Evolutionary conservation across 192 early-diverging fungal genomes (phyloP).

Genomic region (Backusella tarrabulga): DNA sequence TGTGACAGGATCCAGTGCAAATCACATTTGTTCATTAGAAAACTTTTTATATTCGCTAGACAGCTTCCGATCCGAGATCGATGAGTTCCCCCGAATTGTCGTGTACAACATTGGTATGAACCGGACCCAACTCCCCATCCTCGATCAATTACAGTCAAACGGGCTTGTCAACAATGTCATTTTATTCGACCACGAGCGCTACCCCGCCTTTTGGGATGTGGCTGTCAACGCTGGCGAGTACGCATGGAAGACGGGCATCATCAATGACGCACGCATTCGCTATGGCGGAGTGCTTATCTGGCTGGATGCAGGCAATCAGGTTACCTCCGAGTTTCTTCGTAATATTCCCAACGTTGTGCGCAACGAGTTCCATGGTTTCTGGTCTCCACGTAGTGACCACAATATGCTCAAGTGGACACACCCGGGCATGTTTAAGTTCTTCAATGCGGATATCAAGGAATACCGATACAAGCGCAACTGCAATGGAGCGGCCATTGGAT

Average conservation of each 20-base stretch:
- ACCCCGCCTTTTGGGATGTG: slow-evolving; percentile 52
- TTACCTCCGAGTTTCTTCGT: slow-evolving; percentile 40
- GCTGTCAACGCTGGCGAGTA: slow-evolving; percentile 44
- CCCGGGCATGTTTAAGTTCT: slow-evolving; percentile 46
- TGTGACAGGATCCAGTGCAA: slow-evolving; percentile 48
- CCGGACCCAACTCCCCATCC: slow-evolving; percentile 33
- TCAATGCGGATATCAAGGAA: slow-evolving; percentile 26
- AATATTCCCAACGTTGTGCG: slow-evolving; percentile 1
- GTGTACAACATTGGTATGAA: slow-evolving; percentile 55
- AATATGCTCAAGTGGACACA: slow-evolving; percentile 45
- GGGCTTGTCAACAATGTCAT: slow-evolving; percentile 44
- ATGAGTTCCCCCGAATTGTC: slow-evolving; percentile 39
- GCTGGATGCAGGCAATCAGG: slow-evolving; percentile 52
- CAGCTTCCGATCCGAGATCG: slow-evolving; percentile 31
- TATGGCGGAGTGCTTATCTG: slow-evolving; percentile 46
- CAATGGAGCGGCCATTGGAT: slow-evolving; percentile 50
- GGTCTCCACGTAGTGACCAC: slow-evolving; percentile 47
- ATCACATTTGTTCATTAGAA: slow-evolving; percentile 54
- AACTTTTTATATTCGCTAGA: slow-evolving; percentile 45
- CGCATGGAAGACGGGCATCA: slow-evolving; percentile 55
- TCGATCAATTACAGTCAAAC: slow-evolving; percentile 36
- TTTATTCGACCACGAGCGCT: slow-evolving; percentile 43
- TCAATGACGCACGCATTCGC: slow-evolving; percentile 44
- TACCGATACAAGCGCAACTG: slow-evolving; percentile 46
- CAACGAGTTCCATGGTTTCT: slow-evolving; percentile 44